phyloP scores from a whole-genome alignment of 2,329 filamentous ascomycete species.

The Paramyrothecium sp. region DNA sequence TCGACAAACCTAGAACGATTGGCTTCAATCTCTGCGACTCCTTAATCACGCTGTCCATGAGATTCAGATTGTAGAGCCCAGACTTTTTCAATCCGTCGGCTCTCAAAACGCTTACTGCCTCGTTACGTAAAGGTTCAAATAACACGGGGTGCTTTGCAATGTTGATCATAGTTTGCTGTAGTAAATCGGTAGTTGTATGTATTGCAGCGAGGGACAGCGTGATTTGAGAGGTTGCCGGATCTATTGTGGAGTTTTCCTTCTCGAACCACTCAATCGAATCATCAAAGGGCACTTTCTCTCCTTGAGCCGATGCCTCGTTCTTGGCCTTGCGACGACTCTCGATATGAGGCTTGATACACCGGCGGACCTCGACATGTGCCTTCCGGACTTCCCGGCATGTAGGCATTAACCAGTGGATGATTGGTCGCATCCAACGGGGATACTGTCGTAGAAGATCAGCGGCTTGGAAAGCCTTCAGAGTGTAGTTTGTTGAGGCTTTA shows the following conservation, averaged over 20 bases:
- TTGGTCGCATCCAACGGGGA: conserved; percentile 41
- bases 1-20: too few species aligned
- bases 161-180: conserved; percentile 9
- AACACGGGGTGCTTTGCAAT: conserved; percentile 38
- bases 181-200: conserved; percentile 44
- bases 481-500: conserved; percentile 41
- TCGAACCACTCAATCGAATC: conserved; percentile 58
- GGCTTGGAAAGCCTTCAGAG: conserved; percentile 34
- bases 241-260: conserved; percentile 14
- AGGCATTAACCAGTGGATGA: conserved; percentile 44
- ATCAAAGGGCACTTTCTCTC: conserved; percentile 22
- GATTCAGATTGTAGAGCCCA: conserved; percentile 20
- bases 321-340: conserved; percentile 34
- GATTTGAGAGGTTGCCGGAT: conserved; percentile 12
- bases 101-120: conserved; percentile 23
- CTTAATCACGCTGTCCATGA: conserved; percentile 7
- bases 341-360: conserved; percentile 35
- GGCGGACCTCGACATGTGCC: conserved; percentile 2
- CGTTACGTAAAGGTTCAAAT: conserved; percentile 37
- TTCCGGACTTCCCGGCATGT: conserved; percentile 30
- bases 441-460: conserved; percentile 32
- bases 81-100: conserved; percentile 37
- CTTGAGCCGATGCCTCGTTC: background rate
- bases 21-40: conserved; percentile 5
- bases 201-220: conserved; percentile 45